A percentile compares a stretch with the other conserved stretches of the same genome.
Evolutionary conservation across 1,284 basidiomycete species (phyloP).

Genomic region (Apiotrichum mycotoxinovorans): DNA sequence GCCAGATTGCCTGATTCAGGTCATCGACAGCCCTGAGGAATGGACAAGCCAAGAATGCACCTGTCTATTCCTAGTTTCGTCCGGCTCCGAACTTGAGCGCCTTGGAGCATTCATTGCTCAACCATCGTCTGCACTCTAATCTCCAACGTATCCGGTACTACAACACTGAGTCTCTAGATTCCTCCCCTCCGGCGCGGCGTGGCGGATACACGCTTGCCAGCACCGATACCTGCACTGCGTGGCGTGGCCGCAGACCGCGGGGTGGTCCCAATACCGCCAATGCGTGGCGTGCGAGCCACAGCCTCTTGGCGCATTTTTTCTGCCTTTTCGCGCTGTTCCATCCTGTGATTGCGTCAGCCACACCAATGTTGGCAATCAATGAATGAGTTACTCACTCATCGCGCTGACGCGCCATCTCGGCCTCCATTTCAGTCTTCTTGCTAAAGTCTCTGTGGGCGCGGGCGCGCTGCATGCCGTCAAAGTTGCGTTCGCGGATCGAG

Average conservation of each 20-base stretch:
- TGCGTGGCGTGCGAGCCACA: slow-evolving; percentile 61
- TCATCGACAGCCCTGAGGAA: too few species aligned
- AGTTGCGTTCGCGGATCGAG: slow-evolving; percentile 91
- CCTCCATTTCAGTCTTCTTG: slow-evolving; percentile 78
- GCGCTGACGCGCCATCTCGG: slow-evolving; percentile 76
- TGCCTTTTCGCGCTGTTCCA: slow-evolving; percentile 55
- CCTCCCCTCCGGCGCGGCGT: slow-evolving; percentile 52
- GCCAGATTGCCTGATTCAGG: too few species aligned
- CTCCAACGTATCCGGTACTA: background rate
- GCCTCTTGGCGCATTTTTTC: slow-evolving; percentile 62
- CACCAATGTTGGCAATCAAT: background rate
- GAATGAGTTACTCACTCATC: slow-evolving; percentile 63
- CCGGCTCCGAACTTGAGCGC: too few species aligned
- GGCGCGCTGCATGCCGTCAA: slow-evolving; percentile 68
- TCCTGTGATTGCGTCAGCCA: slow-evolving; percentile 14
- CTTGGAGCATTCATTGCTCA: too few species aligned
- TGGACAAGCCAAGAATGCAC: too few species aligned
- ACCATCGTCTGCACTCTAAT: too few species aligned
- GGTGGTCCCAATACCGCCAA: slow-evolving; percentile 64
- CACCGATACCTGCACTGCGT: slow-evolving; percentile 58
- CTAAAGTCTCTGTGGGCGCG: slow-evolving; percentile 83
- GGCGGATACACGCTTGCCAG: slow-evolving; percentile 60
- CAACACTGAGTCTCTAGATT: slow-evolving; percentile 35
- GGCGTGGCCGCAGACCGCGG: slow-evolving; percentile 55
- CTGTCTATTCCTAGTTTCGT: too few species aligned